phyloP scores from a whole-genome alignment of 164 flowering plant species.

The Tetrastigma voinierianum region DNA sequence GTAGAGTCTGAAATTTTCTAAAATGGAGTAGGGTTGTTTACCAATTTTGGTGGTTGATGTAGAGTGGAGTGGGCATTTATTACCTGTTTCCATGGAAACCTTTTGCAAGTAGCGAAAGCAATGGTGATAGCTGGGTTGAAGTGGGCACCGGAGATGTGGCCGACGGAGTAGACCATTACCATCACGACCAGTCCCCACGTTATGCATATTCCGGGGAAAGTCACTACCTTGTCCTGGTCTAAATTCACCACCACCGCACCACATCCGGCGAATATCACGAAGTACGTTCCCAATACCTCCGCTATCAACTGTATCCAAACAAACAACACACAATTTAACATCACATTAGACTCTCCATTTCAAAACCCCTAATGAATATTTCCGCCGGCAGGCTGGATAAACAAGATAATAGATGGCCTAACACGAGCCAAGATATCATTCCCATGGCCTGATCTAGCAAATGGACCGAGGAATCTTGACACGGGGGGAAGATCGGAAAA shows the following conservation, averaged over 20 bases:
- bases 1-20: no score
- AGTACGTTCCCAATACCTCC: conserved; percentile 57
- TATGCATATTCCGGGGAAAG: conserved; percentile 49
- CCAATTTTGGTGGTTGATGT: no score
- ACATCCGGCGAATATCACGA: conserved; percentile 63
- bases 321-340: no score
- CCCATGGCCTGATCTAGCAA: background rate
- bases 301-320: conserved; percentile 57
- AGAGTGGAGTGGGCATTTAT: conserved; percentile 1
- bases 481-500: no score
- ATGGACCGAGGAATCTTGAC: no score
- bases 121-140: conserved; percentile 65
- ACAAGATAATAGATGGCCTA: no score
- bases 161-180: conserved; percentile 58
- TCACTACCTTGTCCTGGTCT: conserved; percentile 28
- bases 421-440: no score
- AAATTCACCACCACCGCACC: conserved; percentile 47
- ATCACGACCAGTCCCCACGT: conserved; percentile 62
- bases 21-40: no score
- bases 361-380: background rate
- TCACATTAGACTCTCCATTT: background rate
- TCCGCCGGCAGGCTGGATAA: no score
- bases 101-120: conserved; percentile 50
- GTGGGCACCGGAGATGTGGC: conserved; percentile 72
- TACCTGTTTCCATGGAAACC: conserved; percentile 67